A percentile compares a stretch with the other conserved stretches of the same genome.
phyloP scores from a whole-genome alignment of 2,329 filamentous ascomycete genomes.

The Calonectria henricotiae region DNA sequence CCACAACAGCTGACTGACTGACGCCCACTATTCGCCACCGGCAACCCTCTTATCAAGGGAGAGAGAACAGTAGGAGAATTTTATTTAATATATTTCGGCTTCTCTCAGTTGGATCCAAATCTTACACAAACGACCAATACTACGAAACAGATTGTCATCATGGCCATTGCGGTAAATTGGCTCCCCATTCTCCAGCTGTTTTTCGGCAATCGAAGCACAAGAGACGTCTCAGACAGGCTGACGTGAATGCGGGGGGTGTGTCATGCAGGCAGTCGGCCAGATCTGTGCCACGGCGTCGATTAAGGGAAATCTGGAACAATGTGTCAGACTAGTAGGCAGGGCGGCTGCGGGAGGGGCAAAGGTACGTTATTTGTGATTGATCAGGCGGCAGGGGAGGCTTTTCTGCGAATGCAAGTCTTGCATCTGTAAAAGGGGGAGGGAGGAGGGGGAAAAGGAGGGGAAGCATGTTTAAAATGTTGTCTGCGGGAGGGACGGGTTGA shows the following conservation, averaged over 20 bases:
- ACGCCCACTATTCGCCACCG: background rate
- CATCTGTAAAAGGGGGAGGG: background rate
- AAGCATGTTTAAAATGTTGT: background rate
- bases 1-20: background rate
- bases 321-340: constrained; percentile 79
- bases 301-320: constrained; percentile 85
- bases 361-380: constrained; percentile 63
- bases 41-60: constrained; percentile 25
- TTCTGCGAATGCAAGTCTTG: constrained; percentile 12
- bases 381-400: constrained; percentile 11
- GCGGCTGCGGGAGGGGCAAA: constrained; percentile 85
- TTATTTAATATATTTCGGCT: too few species aligned
- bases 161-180: constrained; percentile 51
- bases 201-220: constrained; percentile 17
- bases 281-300: constrained; percentile 88
- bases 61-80: background rate
- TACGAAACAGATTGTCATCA: constrained; percentile 34
- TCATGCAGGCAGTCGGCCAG: constrained; percentile 84
- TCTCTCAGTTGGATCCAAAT: constrained; percentile 26
- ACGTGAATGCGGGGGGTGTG: constrained; percentile 25
- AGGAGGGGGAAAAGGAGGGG: too few species aligned
- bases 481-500: constrained; percentile 9
- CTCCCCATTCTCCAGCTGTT: constrained; percentile 7
- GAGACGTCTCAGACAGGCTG: constrained; percentile 24
- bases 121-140: constrained; percentile 27